Evolutionary conservation across 768 basidiomycete genomes (phyloP), one percentile per base, ranked within the genome.

Genomic region (Coprinopsis marcescibilis): DNA sequence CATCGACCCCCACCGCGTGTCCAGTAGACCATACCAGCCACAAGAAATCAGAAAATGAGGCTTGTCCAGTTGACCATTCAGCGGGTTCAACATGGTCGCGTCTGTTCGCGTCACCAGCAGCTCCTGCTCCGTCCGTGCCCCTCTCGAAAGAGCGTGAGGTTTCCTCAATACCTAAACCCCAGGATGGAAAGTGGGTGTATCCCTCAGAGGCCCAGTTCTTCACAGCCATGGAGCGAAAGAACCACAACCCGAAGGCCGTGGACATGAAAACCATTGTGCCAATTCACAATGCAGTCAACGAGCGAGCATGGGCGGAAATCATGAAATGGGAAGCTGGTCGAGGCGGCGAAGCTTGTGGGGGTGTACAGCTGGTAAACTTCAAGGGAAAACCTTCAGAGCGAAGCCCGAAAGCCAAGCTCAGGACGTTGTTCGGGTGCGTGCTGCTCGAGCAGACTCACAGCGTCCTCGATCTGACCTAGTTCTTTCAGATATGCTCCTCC

Each of bases 171-270:
- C 95, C 95, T 14, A 80, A 83, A 57, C 61, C 69, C 15, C 65
- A 72, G 33, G 79, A 80, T 40, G 75, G 73, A 34, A 85, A 91
- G 47, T 99, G 96, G 96, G 88, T 96, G 39, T 99, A 99, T 65
- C 96, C 96, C 19, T 97, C 95, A 15, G 91, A 97, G 62, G 81
- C 87, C n/a, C 95, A 97, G 67, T 99, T 99, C 75, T 98, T 88
- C 65, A 75, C 87, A n/a, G 95, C 96, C 15, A 93, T 99, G 85
- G 78, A 83, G 48, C 81, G 95, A 49, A 98, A 98, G 69, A 83
- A 96, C 57, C 89, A 96, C 63, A 81, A 85, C 45, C 94, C 94
- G 3, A 75, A 82, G 24, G 76, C 85, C 17, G 61, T 73, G n/a
- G 95, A 98, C 67, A 97, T 98, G 94, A 81, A 77, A 58, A 86